Conservation (phyloP, 176 grass and related monocot species). For the Triticum dicoccoides region DNA sequence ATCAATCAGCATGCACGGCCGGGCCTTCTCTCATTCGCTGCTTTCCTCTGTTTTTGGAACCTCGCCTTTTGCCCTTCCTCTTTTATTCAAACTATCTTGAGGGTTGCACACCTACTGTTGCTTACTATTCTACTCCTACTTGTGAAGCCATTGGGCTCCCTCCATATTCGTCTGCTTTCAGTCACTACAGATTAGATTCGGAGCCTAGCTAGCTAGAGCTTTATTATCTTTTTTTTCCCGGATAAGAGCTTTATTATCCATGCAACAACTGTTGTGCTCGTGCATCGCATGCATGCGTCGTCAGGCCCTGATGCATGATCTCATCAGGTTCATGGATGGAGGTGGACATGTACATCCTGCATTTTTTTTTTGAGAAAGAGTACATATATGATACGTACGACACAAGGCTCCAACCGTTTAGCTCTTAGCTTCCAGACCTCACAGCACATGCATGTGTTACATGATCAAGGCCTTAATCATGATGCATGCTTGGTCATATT, state of each 20-base stretch:
- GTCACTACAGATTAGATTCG: background rate
- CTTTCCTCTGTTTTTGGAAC: constrained; percentile 25
- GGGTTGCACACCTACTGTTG: too few relatives aligned
- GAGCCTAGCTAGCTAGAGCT: background rate
- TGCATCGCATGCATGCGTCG: constrained; percentile 15
- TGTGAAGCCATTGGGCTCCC: background rate
- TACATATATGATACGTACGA: background rate
- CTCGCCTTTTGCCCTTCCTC: background rate
- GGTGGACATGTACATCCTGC: background rate
- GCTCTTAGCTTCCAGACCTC: constrained; percentile 22
- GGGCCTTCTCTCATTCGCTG: constrained; percentile 24
- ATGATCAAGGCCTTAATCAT: constrained; percentile 24
- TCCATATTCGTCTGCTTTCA: background rate
- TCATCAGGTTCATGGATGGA: background rate
- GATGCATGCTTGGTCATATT: background rate
- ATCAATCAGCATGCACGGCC: constrained; percentile 1
- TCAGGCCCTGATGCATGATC: background rate
- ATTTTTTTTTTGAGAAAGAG: too few relatives aligned
- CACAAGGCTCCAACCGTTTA: background rate
- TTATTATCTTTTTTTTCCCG: background rate
- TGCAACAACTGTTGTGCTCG: constrained; percentile 2
- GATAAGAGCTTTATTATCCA: background rate
- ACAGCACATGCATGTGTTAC: background rate
- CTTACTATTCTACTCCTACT: too few relatives aligned
- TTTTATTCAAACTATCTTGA: background rate